A percentile compares a stretch with the other conserved stretches of the same genome.
phyloP scores from a whole-genome alignment of 257 asterid species.

The Solanum bulbocastanum region DNA sequence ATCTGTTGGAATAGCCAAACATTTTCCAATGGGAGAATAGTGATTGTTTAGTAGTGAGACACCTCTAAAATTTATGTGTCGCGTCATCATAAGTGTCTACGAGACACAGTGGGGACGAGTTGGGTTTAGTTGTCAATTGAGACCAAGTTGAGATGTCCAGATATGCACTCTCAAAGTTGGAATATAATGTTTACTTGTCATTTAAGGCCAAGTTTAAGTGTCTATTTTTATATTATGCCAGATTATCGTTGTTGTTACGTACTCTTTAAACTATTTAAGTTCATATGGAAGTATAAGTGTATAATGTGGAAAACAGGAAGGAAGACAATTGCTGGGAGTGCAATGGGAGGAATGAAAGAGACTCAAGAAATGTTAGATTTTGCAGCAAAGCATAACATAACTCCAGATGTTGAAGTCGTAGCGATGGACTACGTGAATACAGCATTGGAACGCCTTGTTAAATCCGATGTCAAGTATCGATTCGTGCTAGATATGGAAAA shows the following conservation, averaged over 20 bases:
- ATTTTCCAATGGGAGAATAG: not conserved
- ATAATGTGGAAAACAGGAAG: constrained; percentile 15
- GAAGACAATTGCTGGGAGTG: constrained; percentile 33
- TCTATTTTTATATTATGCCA: not conserved
- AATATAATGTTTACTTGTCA: not conserved
- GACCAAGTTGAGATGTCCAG: not conserved
- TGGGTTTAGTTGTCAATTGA: not conserved
- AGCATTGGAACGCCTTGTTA: constrained; percentile 35
- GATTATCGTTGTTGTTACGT: not conserved
- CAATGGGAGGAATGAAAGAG: constrained; percentile 39
- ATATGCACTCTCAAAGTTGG: not conserved
- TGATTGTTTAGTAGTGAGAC: not conserved
- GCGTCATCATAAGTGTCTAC: not conserved
- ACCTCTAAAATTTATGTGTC: not conserved
- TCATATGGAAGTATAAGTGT: not conserved
- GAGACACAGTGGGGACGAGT: not conserved
- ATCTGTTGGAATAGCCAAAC: not conserved
- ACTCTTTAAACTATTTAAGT: not conserved
- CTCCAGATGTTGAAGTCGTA: constrained; percentile 40
- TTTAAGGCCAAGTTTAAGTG: not conserved
- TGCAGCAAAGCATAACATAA: constrained; percentile 38
- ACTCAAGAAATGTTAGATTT: constrained; percentile 59
- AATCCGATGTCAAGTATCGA: constrained; percentile 43
- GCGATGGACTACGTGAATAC: constrained; percentile 36
- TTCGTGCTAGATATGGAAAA: constrained; percentile 14